Evolutionary conservation across 164 flowering plant species (phyloP), one percentile per base, ranked within the genome.

Genomic region (Berberis thunbergii): DNA sequence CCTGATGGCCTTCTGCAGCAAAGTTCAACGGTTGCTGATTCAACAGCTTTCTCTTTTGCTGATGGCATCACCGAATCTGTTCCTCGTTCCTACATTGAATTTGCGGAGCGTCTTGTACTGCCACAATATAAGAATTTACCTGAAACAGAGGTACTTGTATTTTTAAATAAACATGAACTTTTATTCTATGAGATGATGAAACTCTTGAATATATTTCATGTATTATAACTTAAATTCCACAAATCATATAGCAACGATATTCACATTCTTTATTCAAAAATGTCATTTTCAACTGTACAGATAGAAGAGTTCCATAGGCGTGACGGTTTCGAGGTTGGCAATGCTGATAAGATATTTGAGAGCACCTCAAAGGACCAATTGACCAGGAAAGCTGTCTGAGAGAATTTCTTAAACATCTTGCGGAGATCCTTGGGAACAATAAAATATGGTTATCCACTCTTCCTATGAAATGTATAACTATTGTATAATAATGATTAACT

Each of bases 291-390:
- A 52, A 41, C 41, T 64, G 56, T n/a, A 61, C 74, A 94, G 99
- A 75, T 91, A 0, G 71, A 83, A 75, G 99, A 94, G 78, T 77
- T 65, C 57, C 97, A 94, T 69, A 76, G 99, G 69, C 81, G 96
- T 52, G 99, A 94, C 64, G 99, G 96, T 8, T 91, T 94, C 62
- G 99, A 94, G 66, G 96, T 94, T 57, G 97, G 95, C 39, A 94
- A 89, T 81, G 99, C 99, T 1, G 97, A 94, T 73, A 94, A 94
- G 83, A 89, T 91, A 64, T 91, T 95, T 48, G 99, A 95, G 78
- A 95, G 99, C 83, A 95, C 99, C 64, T 91, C 90, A 54, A 81
- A 61, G 67, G 97, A 85, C 62, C 98, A 93, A 69, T 70, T 89
- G 26, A 84, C 78, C 43, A 81, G 84, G 70, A 76, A 74, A 66